Evolutionary conservation across 345 rosid genomes (phyloP).

Genomic region (Noccaea caerulescens): DNA sequence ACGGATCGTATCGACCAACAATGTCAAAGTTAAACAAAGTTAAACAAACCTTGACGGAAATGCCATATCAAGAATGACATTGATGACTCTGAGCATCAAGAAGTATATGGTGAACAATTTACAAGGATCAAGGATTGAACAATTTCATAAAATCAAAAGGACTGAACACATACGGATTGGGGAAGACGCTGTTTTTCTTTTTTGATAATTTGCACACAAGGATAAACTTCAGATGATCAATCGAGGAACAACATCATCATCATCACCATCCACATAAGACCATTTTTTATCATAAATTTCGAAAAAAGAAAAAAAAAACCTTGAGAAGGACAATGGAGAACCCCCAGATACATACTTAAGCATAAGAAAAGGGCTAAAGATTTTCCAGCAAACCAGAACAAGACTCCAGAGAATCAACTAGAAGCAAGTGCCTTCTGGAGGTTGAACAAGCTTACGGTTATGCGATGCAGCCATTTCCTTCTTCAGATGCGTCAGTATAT

Average conservation of each 20-base stretch:
- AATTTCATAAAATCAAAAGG: conserved; percentile 17
- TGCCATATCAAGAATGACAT: conserved; percentile 5
- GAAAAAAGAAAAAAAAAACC: background rate
- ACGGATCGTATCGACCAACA: conserved; percentile 12
- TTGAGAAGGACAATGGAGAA: conserved; percentile 37
- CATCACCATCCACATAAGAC: conserved; percentile 40
- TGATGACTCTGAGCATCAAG: background rate
- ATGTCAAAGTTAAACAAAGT: background rate
- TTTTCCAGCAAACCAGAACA: conserved; percentile 25
- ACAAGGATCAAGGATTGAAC: background rate
- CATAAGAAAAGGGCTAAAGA: conserved; percentile 34
- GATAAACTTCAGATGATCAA: conserved; percentile 46
- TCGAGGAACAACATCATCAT: conserved; percentile 41
- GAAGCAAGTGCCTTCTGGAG: conserved; percentile 85
- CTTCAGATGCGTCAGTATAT: conserved; percentile 70
- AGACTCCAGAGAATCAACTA: conserved; percentile 43
- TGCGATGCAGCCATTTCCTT: conserved; percentile 80
- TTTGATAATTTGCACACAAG: conserved; percentile 44
- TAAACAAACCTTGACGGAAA: no score
- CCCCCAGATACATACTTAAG: conserved; percentile 31
- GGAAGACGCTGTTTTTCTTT: conserved; percentile 25
- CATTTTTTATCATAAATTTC: conserved; percentile 35
- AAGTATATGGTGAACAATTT: background rate
- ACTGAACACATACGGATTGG: conserved; percentile 21
- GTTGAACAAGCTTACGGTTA: conserved; percentile 82